Evolutionary conservation across 805 yeast genomes (phyloP), one percentile per base, ranked within the genome.

Genomic region (Ogataea sp.): DNA sequence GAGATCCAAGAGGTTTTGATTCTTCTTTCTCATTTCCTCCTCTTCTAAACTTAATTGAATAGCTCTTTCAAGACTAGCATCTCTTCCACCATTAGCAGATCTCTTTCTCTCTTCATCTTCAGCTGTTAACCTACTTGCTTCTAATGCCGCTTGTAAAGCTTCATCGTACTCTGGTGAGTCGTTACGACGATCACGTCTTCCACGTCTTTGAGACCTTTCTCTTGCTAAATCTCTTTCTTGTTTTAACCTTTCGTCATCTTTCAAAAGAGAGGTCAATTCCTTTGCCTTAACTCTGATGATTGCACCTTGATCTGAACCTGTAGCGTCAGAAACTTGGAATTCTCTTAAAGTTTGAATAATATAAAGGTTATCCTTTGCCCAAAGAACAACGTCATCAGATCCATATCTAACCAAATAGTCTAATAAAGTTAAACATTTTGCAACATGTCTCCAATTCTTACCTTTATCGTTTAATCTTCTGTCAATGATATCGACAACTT

Each of bases 381-480:
- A 90, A 29, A 80, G 66, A 6, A 89, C 95, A 52, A 89, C 90
- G 52, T 83, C 81, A 49, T 88, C 95, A 17, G 95, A 74, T 30
- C 97, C 98, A 43, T 71, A 74, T 49, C 93, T 76, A 16, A 89
- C 87, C 42, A 89, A 67, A 61, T 80, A 90, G 53, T 89, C 96
- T 49, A 90, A 70, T n/a, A 90, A 80, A 2, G 95, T 83, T 45
- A 90, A 69, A 1, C 95, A 80, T 61, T 90, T 93, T 46, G 94
- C 89, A 37, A 90, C 89, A 58, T 90, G 98, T 48, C 96, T 75
- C 97, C 97, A 90, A 64, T 90, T 84, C 59, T 88, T 89, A 44
- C 97, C 97, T 67, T 89, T 89, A 57, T 90, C 97, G 55, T 90
- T 90, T 47, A 90, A 66, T 46, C 98, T 74, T 48, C 87, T 77